Evolutionary conservation across 2,329 filamentous ascomycete genomes (phyloP).

Genomic region (Pseudocercospora fuligena): DNA sequence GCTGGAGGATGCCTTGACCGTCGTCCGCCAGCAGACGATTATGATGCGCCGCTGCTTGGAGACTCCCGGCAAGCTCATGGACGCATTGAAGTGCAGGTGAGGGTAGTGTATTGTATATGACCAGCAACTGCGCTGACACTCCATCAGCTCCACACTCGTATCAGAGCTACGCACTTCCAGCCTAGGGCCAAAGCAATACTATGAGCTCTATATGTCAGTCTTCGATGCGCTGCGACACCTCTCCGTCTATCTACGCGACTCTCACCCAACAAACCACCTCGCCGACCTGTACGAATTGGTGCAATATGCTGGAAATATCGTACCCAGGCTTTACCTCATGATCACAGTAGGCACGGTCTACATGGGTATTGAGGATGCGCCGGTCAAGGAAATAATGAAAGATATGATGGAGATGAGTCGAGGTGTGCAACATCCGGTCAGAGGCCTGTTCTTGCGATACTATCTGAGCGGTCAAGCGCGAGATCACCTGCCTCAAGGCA

Average conservation of each 20-base stretch:
- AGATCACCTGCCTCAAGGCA: slow-evolving; percentile 81
- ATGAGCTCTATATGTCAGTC: slow-evolving; percentile 98
- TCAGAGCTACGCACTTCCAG: slow-evolving; percentile 98
- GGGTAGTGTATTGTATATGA: slow-evolving; percentile 37
- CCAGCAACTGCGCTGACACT: slow-evolving; percentile 26
- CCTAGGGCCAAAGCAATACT: slow-evolving; percentile 98
- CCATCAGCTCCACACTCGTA: slow-evolving; percentile 84
- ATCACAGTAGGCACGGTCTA: slow-evolving; percentile 98
- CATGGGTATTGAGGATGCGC: slow-evolving; percentile 97
- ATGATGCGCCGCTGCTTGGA: slow-evolving; percentile 98
- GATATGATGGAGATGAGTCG: slow-evolving; percentile 99
- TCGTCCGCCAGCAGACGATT: slow-evolving; percentile 94
- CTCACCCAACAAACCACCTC: slow-evolving; percentile 95
- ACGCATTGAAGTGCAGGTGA: slow-evolving; percentile 98
- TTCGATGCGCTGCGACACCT: slow-evolving; percentile 97
- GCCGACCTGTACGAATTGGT: slow-evolving; percentile 97
- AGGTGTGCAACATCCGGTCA: slow-evolving; percentile 94
- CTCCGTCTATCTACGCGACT: slow-evolving; percentile 94
- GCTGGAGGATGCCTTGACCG: slow-evolving; percentile 94
- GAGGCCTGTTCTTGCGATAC: slow-evolving; percentile 92
- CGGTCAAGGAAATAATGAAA: slow-evolving; percentile 99
- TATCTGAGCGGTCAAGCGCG: slow-evolving; percentile 94
- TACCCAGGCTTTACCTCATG: slow-evolving; percentile 96
- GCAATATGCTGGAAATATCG: slow-evolving; percentile 97
- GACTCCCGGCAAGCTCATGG: slow-evolving; percentile 97